These are phyloP conservation scores for Hylodesmum podocarpum DNA, from an alignment of 306 rosid species.

Conservation along the genomic window DNA sequence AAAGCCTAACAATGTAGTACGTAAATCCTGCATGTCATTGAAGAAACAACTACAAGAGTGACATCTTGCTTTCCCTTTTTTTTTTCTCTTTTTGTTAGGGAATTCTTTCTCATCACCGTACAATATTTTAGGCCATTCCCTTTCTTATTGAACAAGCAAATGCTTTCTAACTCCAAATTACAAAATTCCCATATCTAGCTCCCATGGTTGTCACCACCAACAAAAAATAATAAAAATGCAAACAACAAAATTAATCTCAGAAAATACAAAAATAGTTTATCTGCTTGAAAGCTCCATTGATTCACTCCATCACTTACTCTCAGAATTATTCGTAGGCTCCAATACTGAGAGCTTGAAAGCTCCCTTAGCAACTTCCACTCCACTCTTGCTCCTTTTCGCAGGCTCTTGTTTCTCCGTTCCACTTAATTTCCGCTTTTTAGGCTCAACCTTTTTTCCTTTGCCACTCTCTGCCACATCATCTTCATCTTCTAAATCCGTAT, in stretches of 20 bases:
- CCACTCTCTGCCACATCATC: conserved; percentile 26
- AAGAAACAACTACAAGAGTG: background rate
- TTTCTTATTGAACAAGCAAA: background rate
- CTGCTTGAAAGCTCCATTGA: background rate
- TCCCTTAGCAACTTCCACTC: conserved; percentile 31
- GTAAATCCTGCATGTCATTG: background rate
- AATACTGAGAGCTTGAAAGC: conserved; percentile 32
- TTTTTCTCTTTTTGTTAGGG: background rate
- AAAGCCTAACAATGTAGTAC: background rate
- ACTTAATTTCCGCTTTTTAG: conserved; percentile 51
- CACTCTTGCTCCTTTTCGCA: conserved; percentile 58
- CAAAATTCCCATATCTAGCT: background rate
- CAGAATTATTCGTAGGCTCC: conserved; percentile 43
- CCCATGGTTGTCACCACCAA: background rate
- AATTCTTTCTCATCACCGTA: background rate
- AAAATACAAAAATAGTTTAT: background rate
- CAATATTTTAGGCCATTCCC: background rate
- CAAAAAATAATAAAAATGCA: background rate
- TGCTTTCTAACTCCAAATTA: background rate
- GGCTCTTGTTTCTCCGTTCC: conserved; percentile 42
- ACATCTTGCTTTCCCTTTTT: background rate
- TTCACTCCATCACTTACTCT: conserved; percentile 46
- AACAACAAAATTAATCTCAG: background rate
- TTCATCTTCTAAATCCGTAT: conserved; percentile 48
- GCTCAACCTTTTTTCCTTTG: conserved; percentile 42